phyloP scores from a whole-genome alignment of 192 early-diverging fungal genomes.

The Umbelopsis sp. region DNA sequence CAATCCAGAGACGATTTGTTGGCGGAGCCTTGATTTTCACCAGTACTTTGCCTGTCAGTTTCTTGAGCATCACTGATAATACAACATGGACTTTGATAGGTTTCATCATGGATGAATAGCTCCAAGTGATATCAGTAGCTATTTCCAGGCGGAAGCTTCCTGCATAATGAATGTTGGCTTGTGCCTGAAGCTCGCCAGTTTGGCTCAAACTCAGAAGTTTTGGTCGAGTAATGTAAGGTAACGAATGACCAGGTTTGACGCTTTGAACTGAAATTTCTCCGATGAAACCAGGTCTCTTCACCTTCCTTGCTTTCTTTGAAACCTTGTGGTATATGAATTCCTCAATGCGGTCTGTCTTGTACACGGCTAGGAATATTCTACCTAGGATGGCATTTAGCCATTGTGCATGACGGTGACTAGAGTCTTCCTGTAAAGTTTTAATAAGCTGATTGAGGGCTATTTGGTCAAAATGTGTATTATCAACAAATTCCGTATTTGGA shows the following conservation, averaged over 20 bases:
- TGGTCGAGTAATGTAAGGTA: constrained; percentile 79
- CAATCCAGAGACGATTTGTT: constrained; percentile 85
- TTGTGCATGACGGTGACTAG: constrained; percentile 49
- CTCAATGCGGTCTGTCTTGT: constrained; percentile 62
- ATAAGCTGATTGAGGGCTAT: constrained; percentile 42
- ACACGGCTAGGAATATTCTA: constrained; percentile 72
- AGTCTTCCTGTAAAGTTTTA: constrained; percentile 54
- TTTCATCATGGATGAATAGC: constrained; percentile 54
- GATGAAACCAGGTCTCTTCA: constrained; percentile 68
- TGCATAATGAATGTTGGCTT: constrained; percentile 77
- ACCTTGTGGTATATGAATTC: constrained; percentile 64
- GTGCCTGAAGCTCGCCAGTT: constrained; percentile 71
- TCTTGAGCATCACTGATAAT: constrained; percentile 72
- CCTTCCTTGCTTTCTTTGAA: constrained; percentile 61
- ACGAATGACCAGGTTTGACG: constrained; percentile 73
- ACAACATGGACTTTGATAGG: constrained; percentile 78
- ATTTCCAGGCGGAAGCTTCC: constrained; percentile 61
- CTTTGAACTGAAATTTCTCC: constrained; percentile 79
- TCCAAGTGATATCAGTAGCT: constrained; percentile 65
- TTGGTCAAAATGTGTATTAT: constrained; percentile 45
- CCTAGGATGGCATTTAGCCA: constrained; percentile 91
- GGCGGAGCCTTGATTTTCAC: constrained; percentile 79
- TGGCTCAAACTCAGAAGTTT: constrained; percentile 70
- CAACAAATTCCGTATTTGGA: constrained; percentile 11
- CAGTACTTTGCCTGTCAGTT: constrained; percentile 73